Evolutionary conservation across 2,329 filamentous ascomycete species (phyloP).

Genomic region (Xylaria sp.): DNA sequence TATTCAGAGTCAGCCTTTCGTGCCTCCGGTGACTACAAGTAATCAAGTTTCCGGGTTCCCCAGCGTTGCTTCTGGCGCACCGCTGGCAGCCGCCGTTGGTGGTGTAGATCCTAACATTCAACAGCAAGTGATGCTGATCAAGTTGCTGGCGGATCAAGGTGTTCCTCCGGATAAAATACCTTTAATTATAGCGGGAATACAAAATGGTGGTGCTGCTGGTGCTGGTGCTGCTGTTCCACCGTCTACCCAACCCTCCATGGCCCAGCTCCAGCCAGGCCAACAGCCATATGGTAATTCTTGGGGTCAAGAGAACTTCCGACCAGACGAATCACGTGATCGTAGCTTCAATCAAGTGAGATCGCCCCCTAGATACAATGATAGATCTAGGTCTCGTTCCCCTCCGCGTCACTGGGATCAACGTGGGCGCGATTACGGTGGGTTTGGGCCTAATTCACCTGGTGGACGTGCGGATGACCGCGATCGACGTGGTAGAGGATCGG

Average conservation of each 20-base stretch:
- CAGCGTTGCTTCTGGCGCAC: constrained; percentile 50
- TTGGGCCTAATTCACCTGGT: constrained; percentile 74
- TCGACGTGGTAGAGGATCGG: constrained; percentile 65
- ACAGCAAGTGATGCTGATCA: constrained; percentile 78
- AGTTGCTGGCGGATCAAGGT: constrained; percentile 78
- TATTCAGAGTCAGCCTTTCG: constrained; percentile 47
- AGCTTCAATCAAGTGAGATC: constrained; percentile 70
- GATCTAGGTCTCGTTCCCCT: constrained; percentile 83
- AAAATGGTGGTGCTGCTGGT: constrained; percentile 51
- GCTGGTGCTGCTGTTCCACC: constrained; percentile 47
- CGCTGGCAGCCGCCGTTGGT: constrained; percentile 49
- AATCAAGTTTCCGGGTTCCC: constrained; percentile 53
- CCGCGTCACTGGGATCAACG: constrained; percentile 76
- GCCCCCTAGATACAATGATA: constrained; percentile 66
- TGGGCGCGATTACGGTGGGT: constrained; percentile 74
- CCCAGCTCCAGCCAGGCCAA: constrained; percentile 52
- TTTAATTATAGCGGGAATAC: constrained; percentile 64
- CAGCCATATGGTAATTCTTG: constrained; percentile 53
- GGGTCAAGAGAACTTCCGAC: constrained; percentile 51
- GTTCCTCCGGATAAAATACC: constrained; percentile 81
- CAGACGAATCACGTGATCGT: constrained; percentile 65
- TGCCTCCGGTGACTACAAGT: constrained; percentile 49
- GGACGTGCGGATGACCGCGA: constrained; percentile 67
- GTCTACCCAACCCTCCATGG: constrained; percentile 42
- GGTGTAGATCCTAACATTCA: constrained; percentile 67